Evolutionary conservation across 1,284 basidiomycete species (phyloP).

Genomic region (Bondarzewia mesenterica): DNA sequence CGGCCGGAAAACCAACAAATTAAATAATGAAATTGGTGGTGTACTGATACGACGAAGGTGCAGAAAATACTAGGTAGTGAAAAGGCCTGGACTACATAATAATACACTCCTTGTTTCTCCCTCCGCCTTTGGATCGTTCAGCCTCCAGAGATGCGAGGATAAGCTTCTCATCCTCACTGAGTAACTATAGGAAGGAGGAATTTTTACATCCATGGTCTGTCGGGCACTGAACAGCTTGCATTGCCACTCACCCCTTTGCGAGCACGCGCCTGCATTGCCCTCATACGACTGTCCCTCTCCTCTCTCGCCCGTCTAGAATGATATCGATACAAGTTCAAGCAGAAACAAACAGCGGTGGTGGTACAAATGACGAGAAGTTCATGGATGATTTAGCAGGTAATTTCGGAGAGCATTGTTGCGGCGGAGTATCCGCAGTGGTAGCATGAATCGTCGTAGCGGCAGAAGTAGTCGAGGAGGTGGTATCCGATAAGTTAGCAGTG

Average conservation of each 20-base stretch:
- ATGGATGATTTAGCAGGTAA: constrained; percentile 7
- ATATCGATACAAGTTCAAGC: constrained; percentile 35
- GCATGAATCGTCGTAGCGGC: constrained; percentile 10
- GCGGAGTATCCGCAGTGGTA: constrained; percentile 11
- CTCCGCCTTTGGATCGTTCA: constrained; percentile 20
- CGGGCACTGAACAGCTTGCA: background rate
- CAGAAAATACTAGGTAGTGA: constrained; percentile 1
- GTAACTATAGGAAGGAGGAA: constrained; percentile 14
- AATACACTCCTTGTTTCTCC: constrained; percentile 38
- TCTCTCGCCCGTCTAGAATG: constrained; percentile 56
- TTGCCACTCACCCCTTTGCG: constrained; percentile 53
- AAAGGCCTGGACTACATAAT: constrained; percentile 39
- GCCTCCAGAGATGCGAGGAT: constrained; percentile 45
- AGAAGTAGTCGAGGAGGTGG: constrained; percentile 7
- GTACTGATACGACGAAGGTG: no score
- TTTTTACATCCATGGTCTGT: constrained; percentile 5
- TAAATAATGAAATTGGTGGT: no score
- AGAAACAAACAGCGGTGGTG: constrained; percentile 53
- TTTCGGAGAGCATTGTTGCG: constrained; percentile 20
- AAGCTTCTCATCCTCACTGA: constrained; percentile 47
- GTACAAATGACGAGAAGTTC: constrained; percentile 40
- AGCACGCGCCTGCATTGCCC: constrained; percentile 60
- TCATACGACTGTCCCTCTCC: constrained; percentile 56
- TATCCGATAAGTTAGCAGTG: constrained; percentile 12
- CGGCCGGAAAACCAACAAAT: no score